Percentiles rank a stretch among this genome's conserved stretches.
These are phyloP conservation scores for Heliocybe sulcata DNA, from an alignment of 1,284 basidiomycete species.

Conservation along the genomic window DNA sequence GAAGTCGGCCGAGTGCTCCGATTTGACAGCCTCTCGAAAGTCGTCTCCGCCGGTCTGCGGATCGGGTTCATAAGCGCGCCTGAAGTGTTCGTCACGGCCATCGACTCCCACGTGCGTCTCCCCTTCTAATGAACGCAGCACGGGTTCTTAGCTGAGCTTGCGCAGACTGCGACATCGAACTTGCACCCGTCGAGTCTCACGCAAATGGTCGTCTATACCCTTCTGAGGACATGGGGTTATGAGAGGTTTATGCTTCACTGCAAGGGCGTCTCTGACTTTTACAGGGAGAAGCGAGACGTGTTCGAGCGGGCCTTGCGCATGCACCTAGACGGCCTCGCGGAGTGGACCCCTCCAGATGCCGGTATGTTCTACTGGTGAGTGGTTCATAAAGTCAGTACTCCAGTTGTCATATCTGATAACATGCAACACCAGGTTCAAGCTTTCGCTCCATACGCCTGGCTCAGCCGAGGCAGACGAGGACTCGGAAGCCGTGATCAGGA, in stretches of 20 bases:
- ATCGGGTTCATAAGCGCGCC: slow-evolving; percentile 85
- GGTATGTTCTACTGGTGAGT: slow-evolving; percentile 88
- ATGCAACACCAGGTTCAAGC: slow-evolving; percentile 52
- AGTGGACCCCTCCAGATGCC: slow-evolving; percentile 82
- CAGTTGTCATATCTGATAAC: background rate
- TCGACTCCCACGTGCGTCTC: slow-evolving; percentile 56
- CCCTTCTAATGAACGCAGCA: slow-evolving; percentile 11
- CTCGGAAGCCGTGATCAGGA: slow-evolving; percentile 71
- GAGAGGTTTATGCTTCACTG: slow-evolving; percentile 76
- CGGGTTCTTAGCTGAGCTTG: too few species aligned
- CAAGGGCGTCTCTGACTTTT: slow-evolving; percentile 68
- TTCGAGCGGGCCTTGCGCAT: slow-evolving; percentile 75
- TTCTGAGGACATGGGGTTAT: slow-evolving; percentile 75
- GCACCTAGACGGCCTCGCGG: slow-evolving; percentile 71
- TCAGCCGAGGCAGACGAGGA: slow-evolving; percentile 49
- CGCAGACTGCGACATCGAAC: slow-evolving; percentile 65
- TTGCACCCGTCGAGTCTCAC: slow-evolving; percentile 76
- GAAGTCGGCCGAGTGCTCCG: slow-evolving; percentile 74
- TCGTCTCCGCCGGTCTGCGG: slow-evolving; percentile 76
- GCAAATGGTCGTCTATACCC: slow-evolving; percentile 65
- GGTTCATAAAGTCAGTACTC: too few species aligned
- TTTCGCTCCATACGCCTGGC: slow-evolving; percentile 29
- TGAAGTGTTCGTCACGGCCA: slow-evolving; percentile 60
- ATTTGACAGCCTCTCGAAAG: slow-evolving; percentile 87
- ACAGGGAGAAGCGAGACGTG: slow-evolving; percentile 69